phyloP scores from a whole-genome alignment of 306 rosid genomes.

The Elaeagnus macrophylla region DNA sequence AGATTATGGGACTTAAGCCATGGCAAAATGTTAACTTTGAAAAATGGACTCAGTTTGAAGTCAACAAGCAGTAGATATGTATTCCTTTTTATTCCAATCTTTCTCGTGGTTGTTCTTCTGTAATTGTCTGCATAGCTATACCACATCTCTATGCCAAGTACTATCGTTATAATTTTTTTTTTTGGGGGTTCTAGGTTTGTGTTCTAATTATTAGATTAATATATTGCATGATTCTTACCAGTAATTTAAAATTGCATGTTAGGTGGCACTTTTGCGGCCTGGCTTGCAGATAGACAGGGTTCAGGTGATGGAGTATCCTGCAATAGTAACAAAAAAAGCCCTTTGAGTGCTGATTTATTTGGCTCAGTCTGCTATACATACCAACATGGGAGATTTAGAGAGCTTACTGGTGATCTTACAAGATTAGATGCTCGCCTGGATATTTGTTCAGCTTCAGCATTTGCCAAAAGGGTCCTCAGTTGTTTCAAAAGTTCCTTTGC shows the following conservation, averaged over 20 bases:
- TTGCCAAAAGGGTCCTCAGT: slow-evolving; percentile 47
- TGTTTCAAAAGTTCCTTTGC: slow-evolving; percentile 39
- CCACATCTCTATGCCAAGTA: too few species aligned
- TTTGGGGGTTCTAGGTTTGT: too few species aligned
- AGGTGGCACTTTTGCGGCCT: slow-evolving; percentile 41
- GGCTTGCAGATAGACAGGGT: slow-evolving; percentile 29
- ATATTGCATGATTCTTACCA: slow-evolving; percentile 6
- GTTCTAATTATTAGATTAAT: too few species aligned
- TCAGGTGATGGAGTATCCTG: slow-evolving; percentile 6
- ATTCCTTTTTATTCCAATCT: too few species aligned
- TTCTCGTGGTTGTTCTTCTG: too few species aligned
- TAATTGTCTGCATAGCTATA: too few species aligned
- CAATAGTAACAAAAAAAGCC: slow-evolving; percentile 26
- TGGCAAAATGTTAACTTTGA: too few species aligned
- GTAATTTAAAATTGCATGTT: slow-evolving; percentile 6
- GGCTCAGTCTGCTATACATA: slow-evolving; percentile 69
- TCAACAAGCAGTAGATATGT: too few species aligned
- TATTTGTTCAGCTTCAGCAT: slow-evolving; percentile 59
- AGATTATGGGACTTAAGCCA: too few species aligned
- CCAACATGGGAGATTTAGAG: slow-evolving; percentile 67
- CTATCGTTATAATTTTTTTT: too few species aligned
- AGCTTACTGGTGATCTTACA: slow-evolving; percentile 50
- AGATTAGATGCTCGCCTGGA: slow-evolving; percentile 77
- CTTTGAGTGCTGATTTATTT: slow-evolving; percentile 44
- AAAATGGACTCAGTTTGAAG: too few species aligned